A percentile compares a stretch with the other conserved stretches of the same genome.
Evolutionary conservation across 2,329 filamentous ascomycete species (phyloP).

Genomic region (Lecanicillium sp.): DNA sequence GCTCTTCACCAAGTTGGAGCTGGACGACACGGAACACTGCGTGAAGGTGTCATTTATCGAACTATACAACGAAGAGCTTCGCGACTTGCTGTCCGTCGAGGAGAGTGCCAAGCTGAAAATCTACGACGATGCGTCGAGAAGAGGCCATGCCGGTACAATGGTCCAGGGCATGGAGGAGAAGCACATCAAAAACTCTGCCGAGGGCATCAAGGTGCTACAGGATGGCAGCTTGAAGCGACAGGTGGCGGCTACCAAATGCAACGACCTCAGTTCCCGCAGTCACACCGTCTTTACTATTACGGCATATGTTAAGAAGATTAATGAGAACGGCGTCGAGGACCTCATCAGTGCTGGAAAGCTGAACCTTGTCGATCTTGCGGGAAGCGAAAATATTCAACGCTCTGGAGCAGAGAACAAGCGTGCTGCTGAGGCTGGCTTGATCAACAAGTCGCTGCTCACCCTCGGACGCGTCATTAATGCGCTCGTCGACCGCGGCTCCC

Average conservation of each 20-base stretch:
- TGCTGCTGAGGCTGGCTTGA: conserved; percentile 87
- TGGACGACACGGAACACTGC: conserved; percentile 71
- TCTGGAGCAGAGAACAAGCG: conserved; percentile 98
- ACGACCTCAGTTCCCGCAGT: conserved; percentile 92
- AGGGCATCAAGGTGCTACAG: conserved; percentile 83
- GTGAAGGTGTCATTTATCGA: conserved; percentile 99
- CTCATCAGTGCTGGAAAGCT: conserved; percentile 87
- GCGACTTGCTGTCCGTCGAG: conserved; percentile 77
- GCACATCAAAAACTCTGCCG: conserved; percentile 76
- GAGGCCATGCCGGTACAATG: conserved; percentile 75
- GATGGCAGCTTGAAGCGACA: conserved; percentile 88
- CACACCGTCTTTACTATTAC: conserved; percentile 98
- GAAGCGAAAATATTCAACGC: conserved; percentile 94
- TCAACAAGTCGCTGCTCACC: conserved; percentile 96
- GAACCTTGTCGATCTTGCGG: conserved; percentile 92
- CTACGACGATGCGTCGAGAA: conserved; percentile 81
- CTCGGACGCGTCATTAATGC: conserved; percentile 96
- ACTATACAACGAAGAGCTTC: conserved; percentile 94
- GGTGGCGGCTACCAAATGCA: conserved; percentile 99
- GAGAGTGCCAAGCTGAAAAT: conserved; percentile 87
- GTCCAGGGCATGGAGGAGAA: conserved; percentile 98
- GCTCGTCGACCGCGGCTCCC: conserved; percentile 78
- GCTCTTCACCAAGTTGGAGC: conserved; percentile 77
- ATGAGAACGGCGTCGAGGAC: conserved; percentile 80
- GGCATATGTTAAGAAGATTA: conserved; percentile 74